These are phyloP conservation scores for Kregervanrija fluxuum DNA, from an alignment of 805 yeast genomes.

Conservation along the genomic window DNA sequence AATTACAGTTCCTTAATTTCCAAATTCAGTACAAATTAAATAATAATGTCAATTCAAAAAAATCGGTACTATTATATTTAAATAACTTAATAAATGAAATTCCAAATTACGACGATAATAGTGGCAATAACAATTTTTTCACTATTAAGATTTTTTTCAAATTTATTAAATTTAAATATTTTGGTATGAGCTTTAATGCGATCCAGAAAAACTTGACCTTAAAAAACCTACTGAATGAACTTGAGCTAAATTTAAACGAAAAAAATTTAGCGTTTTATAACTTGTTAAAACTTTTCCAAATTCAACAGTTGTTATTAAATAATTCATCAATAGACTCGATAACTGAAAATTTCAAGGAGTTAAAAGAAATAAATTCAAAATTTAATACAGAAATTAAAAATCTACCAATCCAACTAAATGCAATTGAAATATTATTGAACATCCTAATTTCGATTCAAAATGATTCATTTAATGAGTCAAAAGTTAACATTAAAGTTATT, in stretches of 20 bases:
- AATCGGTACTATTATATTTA: constrained; percentile 26
- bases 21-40: constrained; percentile 29
- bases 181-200: constrained; percentile 23
- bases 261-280: constrained; percentile 15
- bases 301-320: constrained; percentile 26
- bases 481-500: constrained; percentile 17
- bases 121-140: constrained; percentile 22
- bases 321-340: constrained; percentile 23
- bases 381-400: constrained; percentile 1
- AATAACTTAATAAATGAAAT: constrained; percentile 20
- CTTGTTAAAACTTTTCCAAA: constrained; percentile 23
- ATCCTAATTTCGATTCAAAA: constrained; percentile 24
- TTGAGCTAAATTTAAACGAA: constrained; percentile 6
- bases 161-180: constrained; percentile 26
- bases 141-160: constrained; percentile 24
- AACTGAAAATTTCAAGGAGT: constrained; percentile 10
- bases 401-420: constrained; percentile 28
- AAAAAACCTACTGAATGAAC: constrained; percentile 4
- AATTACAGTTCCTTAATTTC: constrained; percentile 31
- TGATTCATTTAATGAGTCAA: constrained; percentile 22
- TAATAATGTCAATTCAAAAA: constrained; percentile 10
- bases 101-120: constrained; percentile 1
- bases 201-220: constrained; percentile 19
- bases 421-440: constrained; percentile 24
- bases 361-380: constrained; percentile 8